Percentiles rank a stretch among this genome's conserved stretches.
Evolutionary conservation across 2,329 filamentous ascomycete species (phyloP).

Genomic region (Trichoderma oligosporum): DNA sequence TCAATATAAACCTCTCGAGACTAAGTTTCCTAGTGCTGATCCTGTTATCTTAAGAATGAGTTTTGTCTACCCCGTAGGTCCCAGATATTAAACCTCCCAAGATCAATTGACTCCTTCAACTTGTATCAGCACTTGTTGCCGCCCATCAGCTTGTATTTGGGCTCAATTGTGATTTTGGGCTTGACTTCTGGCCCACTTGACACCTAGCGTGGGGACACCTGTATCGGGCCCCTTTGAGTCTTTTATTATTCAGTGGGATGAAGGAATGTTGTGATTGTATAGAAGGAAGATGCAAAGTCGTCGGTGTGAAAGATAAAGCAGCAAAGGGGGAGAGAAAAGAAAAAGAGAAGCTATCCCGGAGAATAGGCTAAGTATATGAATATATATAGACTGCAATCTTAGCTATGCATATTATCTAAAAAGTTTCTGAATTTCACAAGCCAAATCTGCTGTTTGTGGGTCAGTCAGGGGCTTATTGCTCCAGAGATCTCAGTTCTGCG

Average conservation of each 20-base stretch:
- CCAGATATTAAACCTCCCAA: background rate
- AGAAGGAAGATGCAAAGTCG: background rate
- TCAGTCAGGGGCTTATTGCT: background rate
- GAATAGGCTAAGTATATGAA: background rate
- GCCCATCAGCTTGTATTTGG: conserved; percentile 1
- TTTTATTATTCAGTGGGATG: background rate
- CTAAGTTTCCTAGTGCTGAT: no score
- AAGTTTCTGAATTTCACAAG: background rate
- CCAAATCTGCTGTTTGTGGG: background rate
- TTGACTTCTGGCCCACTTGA: conserved; percentile 9
- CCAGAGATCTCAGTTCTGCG: background rate
- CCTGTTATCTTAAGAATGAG: no score
- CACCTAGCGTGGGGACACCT: background rate
- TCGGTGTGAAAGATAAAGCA: background rate
- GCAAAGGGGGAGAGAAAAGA: background rate
- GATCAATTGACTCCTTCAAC: background rate
- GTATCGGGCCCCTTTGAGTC: background rate
- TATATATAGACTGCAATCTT: background rate
- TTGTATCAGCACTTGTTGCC: background rate
- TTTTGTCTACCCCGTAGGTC: no score
- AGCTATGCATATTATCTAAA: background rate
- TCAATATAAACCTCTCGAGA: no score
- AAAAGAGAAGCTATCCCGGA: background rate
- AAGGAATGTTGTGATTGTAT: background rate
- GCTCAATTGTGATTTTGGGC: background rate